Evolutionary conservation across 768 basidiomycete genomes (phyloP), one percentile per base, ranked within the genome.

Genomic region (Mycena pura): DNA sequence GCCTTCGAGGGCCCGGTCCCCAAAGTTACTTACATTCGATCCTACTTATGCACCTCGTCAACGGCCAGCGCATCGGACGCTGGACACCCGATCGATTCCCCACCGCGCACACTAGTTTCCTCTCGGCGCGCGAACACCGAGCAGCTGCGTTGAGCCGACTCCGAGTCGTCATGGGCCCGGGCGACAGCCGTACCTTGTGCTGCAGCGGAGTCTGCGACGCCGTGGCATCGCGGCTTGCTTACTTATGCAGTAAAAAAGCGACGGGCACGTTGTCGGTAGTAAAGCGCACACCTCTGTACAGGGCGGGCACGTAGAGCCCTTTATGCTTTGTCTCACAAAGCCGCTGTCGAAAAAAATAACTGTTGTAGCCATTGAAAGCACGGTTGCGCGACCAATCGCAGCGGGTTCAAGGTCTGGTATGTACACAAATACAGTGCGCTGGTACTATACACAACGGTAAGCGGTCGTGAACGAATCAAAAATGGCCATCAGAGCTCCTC

Each of bases 401-500:
- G n/a, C n/a, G n/a, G n/a, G n/a, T n/a, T n/a, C n/a, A n/a, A n/a
- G n/a, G n/a, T n/a, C n/a, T n/a, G n/a, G 11, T 44, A 58, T 59
- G 21, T 59, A 34, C 49, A 39, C 43, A 48, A 58, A 58, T 34
- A 31, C 29, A 57, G 24, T 54, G 8, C 22, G 27, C 34, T 36
- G 34, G 49, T 34, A 58, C 47, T 45, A 44, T 59, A 45, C 13
- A 51, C 43, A 48, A 17, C 27, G 28, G 22, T 10, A 8, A 50
- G 29, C 39, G 11, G 22, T 54, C 41, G 41, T n/a, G n/a, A n/a
- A n/a, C n/a, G n/a, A n/a, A n/a, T 54, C 3, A 54, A 45, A n/a
- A 14, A 36, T 29, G 45, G 22, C 17, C 41, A 34, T 57, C 19
- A 58, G 15, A 58, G 14, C 57, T 58, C 57, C 17, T 43, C 57